These are phyloP conservation scores for Silene conica DNA, from an alignment of 148 eudicot genomes.

Conservation along the genomic window DNA sequence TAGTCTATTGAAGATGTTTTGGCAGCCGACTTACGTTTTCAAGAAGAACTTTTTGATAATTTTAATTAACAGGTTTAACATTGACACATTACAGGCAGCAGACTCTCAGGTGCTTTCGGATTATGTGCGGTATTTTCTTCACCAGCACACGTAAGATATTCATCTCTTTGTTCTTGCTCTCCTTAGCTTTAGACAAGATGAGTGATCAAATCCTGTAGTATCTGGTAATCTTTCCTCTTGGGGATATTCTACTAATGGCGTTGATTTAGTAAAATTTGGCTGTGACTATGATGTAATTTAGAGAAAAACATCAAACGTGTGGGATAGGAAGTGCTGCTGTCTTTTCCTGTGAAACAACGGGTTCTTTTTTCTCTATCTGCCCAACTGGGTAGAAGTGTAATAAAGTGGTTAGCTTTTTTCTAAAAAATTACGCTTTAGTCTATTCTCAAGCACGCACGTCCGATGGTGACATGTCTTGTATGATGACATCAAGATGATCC, in stretches of 20 bases:
- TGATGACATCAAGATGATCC: background rate
- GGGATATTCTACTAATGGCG: background rate
- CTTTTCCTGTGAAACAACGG: background rate
- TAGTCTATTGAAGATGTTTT: background rate
- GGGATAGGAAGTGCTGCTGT: background rate
- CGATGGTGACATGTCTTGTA: background rate
- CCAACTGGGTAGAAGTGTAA: no score
- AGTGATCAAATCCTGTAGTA: background rate
- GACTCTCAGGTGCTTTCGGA: slow-evolving; percentile 93
- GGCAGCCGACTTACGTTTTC: no score
- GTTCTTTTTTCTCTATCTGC: background rate
- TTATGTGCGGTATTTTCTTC: slow-evolving; percentile 91
- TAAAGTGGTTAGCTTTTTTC: no score
- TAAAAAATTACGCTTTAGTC: no score
- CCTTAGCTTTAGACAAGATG: background rate
- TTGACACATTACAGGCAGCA: slow-evolving; percentile 67
- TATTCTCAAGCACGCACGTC: background rate
- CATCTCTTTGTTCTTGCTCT: slow-evolving; percentile 12
- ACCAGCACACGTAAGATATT: slow-evolving; percentile 86
- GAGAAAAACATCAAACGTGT: background rate
- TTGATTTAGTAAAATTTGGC: background rate
- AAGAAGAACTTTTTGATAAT: no score
- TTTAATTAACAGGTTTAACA: slow-evolving; percentile 2
- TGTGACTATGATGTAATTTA: background rate
- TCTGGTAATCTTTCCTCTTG: background rate